Evolutionary conservation across 2,329 filamentous ascomycete genomes (phyloP), one percentile per base, ranked within the genome.

Genomic region (Lachnellula cervina): DNA sequence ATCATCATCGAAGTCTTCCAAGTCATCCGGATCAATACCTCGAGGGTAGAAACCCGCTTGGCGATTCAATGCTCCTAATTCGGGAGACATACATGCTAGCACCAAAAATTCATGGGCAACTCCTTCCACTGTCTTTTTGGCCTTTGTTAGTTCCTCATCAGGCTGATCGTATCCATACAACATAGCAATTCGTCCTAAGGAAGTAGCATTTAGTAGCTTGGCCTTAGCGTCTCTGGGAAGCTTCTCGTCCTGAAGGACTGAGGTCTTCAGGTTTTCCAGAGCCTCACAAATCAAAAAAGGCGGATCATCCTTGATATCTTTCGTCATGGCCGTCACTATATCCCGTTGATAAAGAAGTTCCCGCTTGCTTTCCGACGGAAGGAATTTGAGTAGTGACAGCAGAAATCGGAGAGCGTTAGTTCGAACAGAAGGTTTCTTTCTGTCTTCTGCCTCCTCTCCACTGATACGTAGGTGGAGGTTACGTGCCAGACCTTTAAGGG

Each of bases 21-120:
- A 71, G 19, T 78, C 74, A 52, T 87, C 82, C 2, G 83, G 77
- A 57, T 88, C 83, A 47, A 80, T 75, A 13, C 82, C 81, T 42
- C 86, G 83, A 6, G 91, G 89, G 70, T 97, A 97, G 72, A 90
- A 89, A n/a, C 91, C 92, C 37, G 83, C 84, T 56, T 89, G 86
- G 3, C 85, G 81, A 52, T 91, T 81, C 51, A 96, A 74, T 2
- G 95, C 80, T 14, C 93, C 94, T 49, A 87, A 83, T 4, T 78
- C 79, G 0, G 85, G 76, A 43, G 82, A 86, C 1, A 89, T 95
- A 71, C 91, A 97, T 3, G 88, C 80, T 37, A 83, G 77, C 49
- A 87, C 72, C 46, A 99, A 75, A 62, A 97, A 89, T 1, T 84
- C 80, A 61, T 97, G 90, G 0, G 86, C 85, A 40, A 83, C 78